phyloP scores from a whole-genome alignment of 495 filamentous ascomycete species.

The Aspergillus nidulans region DNA sequence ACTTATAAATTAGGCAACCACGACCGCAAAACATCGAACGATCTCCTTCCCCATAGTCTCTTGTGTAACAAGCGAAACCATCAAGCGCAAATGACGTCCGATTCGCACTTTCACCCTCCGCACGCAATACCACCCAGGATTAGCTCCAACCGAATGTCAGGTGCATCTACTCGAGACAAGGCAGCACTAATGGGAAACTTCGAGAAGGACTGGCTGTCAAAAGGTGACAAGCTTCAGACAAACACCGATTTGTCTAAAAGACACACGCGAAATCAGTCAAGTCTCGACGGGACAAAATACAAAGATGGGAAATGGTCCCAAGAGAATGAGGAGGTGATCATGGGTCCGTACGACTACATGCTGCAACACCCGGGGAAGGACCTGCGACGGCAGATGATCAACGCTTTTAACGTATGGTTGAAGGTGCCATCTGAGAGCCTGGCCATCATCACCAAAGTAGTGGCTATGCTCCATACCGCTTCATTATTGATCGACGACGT shows the following conservation, averaged over 20 bases:
- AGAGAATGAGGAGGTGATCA: constrained; percentile 72
- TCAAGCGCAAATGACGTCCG: constrained; percentile 15
- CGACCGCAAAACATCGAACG: not conserved
- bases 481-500: constrained; percentile 92
- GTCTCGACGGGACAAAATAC: constrained; percentile 47
- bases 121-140: constrained; percentile 69
- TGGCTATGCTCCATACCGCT: constrained; percentile 91
- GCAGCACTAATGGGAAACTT: constrained; percentile 42
- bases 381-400: constrained; percentile 77
- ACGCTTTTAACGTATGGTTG: constrained; percentile 87
- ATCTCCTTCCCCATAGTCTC: not conserved
- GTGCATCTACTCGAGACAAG: constrained; percentile 28
- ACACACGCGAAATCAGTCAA: constrained; percentile 40
- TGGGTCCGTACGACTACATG: constrained; percentile 87
- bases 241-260: constrained; percentile 22
- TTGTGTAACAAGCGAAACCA: not conserved
- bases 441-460: constrained; percentile 77
- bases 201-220: constrained; percentile 25
- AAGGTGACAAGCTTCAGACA: constrained; percentile 44
- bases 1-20: not conserved
- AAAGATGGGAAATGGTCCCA: constrained; percentile 58
- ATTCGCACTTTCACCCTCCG: constrained; percentile 50
- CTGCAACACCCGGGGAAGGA: constrained; percentile 85
- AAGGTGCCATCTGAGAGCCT: constrained; percentile 74
- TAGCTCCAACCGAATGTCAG: constrained; percentile 56